Evolutionary conservation across 768 basidiomycete genomes (phyloP).

Genomic region (Mycena rosella): DNA sequence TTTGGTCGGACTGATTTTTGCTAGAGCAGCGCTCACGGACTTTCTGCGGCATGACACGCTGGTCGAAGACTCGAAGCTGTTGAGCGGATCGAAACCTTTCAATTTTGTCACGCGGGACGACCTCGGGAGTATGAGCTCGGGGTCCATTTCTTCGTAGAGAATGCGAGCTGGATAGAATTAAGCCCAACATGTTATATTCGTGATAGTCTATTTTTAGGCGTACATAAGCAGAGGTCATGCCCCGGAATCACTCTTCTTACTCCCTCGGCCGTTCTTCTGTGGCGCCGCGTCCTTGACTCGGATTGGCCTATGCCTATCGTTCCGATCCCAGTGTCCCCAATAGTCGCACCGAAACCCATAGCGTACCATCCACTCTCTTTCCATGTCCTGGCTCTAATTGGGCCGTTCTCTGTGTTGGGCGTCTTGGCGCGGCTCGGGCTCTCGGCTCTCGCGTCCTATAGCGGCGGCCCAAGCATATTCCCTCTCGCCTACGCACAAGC

Average conservation of each 20-base stretch:
- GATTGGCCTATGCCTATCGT: constrained; percentile 46
- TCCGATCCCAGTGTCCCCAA: constrained; percentile 44
- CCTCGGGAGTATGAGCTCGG: too few species aligned
- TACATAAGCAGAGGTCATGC: neutral
- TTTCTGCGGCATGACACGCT: too few species aligned
- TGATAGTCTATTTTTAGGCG: neutral
- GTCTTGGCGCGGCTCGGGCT: constrained; percentile 86
- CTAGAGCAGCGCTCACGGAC: too few species aligned
- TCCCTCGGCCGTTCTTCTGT: neutral
- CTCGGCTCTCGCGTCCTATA: constrained; percentile 77
- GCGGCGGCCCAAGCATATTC: constrained; percentile 84
- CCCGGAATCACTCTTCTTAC: too few species aligned
- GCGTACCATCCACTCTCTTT: constrained; percentile 67
- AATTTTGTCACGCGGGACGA: too few species aligned
- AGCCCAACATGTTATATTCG: neutral
- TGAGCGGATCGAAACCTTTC: constrained; percentile 54
- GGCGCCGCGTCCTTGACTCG: constrained; percentile 36
- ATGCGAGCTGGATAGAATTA: constrained; percentile 30
- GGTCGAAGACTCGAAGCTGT: too few species aligned
- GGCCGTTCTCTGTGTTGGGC: constrained; percentile 90
- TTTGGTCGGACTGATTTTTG: too few species aligned
- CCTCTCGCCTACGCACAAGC: constrained; percentile 88
- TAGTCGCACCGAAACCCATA: constrained; percentile 45
- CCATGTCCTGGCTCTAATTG: constrained; percentile 77
- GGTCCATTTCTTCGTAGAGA: too few species aligned